A percentile compares a stretch with the other conserved stretches of the same genome.
Evolutionary conservation across 2,329 filamentous ascomycete genomes (phyloP).

Genomic region (Diaporthe sp.): DNA sequence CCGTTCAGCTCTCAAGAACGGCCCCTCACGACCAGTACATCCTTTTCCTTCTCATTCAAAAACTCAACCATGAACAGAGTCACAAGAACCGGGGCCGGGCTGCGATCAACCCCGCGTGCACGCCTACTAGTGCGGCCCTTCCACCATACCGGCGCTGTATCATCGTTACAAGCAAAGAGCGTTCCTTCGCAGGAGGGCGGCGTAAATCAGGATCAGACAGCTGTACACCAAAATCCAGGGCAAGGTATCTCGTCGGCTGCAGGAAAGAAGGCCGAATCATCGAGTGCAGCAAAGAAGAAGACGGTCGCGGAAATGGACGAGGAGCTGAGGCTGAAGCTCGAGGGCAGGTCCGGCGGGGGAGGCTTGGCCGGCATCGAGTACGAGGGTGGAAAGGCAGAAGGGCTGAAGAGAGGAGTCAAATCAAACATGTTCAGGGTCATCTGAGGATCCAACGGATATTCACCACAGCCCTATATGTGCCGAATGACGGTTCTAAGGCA

Average conservation of each 20-base stretch:
- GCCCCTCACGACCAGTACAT: not conserved
- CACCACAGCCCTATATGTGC: not conserved
- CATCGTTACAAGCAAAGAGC: not conserved
- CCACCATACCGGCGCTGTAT: not conserved
- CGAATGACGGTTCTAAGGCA: not conserved
- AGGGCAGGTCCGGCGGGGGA: conserved; percentile 75
- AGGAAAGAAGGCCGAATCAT: not conserved
- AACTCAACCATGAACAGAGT: not conserved
- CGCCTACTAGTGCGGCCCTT: not conserved
- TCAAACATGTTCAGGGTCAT: conserved; percentile 84
- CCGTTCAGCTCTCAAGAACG: not conserved
- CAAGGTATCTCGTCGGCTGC: not conserved
- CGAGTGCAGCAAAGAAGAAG: conserved; percentile 50
- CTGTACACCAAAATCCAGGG: not conserved
- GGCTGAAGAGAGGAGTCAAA: conserved; percentile 79
- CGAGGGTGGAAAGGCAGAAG: conserved; percentile 77
- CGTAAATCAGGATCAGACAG: not conserved
- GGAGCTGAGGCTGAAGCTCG: conserved; percentile 73
- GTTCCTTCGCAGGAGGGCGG: not conserved
- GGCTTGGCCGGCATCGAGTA: conserved; percentile 79
- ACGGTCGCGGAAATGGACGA: conserved; percentile 73
- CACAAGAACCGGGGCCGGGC: not conserved
- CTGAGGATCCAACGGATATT: conserved; percentile 45
- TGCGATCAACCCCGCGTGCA: not conserved
- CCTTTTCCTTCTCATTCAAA: too few relatives aligned